Percentiles rank a stretch among this genome's conserved stretches.
Evolutionary conservation across 306 rosid genomes (phyloP).

Genomic region (Delonix regia): DNA sequence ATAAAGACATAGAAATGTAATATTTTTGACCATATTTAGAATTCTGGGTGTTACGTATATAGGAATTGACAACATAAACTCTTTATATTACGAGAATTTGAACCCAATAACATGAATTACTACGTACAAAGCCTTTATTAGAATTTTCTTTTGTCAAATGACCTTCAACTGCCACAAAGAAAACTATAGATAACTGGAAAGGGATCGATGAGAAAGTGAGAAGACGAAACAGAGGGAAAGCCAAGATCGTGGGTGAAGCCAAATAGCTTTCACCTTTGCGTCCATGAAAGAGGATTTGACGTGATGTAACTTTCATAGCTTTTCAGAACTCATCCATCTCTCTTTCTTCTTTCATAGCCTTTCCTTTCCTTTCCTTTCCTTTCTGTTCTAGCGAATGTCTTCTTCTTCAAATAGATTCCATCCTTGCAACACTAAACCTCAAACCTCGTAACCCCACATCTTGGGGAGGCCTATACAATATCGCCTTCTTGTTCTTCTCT

Average conservation of each 20-base stretch:
- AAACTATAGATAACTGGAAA: not conserved
- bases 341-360: too few species aligned
- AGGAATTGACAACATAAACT: too few species aligned
- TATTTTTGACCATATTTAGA: too few species aligned
- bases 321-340: conserved; percentile 8
- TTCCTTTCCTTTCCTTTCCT: not conserved
- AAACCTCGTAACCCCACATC: not conserved
- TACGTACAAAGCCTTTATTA: too few species aligned
- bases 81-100: too few species aligned
- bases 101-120: too few species aligned
- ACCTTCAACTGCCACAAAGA: too few species aligned
- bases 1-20: too few species aligned
- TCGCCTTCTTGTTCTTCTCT: not conserved
- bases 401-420: conserved; percentile 21
- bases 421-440: not conserved
- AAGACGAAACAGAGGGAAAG: not conserved
- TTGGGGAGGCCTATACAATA: too few species aligned
- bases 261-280: conserved; percentile 25
- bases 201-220: not conserved
- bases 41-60: too few species aligned
- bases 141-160: too few species aligned
- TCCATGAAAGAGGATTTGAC: not conserved
- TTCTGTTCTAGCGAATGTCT: not conserved
- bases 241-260: not conserved
- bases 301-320: conserved; percentile 27